Evolutionary conservation across 768 basidiomycete genomes (phyloP).

Genomic region (Vishniacozyma victoriae): DNA sequence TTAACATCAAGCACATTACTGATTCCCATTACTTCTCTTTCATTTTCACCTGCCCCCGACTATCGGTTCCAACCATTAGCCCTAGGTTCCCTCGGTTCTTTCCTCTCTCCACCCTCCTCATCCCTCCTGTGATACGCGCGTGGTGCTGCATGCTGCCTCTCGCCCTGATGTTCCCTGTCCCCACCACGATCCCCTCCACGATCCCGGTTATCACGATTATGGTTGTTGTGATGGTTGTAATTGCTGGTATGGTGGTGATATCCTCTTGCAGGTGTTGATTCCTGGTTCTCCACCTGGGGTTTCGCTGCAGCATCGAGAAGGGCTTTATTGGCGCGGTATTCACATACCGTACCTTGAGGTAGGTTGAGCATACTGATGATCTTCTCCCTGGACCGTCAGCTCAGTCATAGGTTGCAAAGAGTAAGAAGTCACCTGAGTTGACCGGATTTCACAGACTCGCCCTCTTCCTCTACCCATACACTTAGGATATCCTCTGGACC

Average conservation of each 20-base stretch:
- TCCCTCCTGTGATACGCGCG: constrained; percentile 2
- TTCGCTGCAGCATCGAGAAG: constrained; percentile 36
- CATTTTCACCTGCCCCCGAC: no score
- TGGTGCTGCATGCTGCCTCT: neutral
- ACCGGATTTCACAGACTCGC: constrained; percentile 67
- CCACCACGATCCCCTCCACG: constrained; percentile 6
- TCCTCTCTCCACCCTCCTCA: constrained; percentile 2
- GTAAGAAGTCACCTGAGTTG: constrained; percentile 63
- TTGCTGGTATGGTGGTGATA: constrained; percentile 8
- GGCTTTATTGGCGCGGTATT: constrained; percentile 76
- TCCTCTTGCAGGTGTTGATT: neutral
- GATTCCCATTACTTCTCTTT: no score
- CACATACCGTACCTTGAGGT: constrained; percentile 72
- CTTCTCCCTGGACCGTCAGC: constrained; percentile 58
- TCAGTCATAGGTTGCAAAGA: neutral
- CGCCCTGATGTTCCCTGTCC: constrained; percentile 1
- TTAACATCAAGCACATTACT: no score
- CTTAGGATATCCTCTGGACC: constrained; percentile 83
- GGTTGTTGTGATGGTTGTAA: constrained; percentile 6
- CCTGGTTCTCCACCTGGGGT: constrained; percentile 1
- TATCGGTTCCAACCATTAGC: neutral
- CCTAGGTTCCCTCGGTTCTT: neutral
- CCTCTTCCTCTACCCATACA: constrained; percentile 82
- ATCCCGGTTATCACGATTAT: constrained; percentile 11
- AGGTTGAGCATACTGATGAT: constrained; percentile 70